Base-by-base conservation (phyloP, 1,284 basidiomycete species). In the Tilletia horrida region DNA sequence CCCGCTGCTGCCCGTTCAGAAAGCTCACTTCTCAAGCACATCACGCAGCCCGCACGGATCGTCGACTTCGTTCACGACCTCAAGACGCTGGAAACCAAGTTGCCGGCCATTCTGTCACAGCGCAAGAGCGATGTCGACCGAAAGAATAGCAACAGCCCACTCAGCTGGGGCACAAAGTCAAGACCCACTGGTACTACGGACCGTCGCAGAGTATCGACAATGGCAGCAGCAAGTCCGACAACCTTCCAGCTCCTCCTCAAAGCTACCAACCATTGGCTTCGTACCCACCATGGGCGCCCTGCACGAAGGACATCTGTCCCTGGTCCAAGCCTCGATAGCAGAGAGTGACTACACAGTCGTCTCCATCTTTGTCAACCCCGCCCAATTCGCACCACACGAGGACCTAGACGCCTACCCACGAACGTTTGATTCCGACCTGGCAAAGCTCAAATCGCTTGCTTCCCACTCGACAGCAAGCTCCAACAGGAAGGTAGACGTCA, bases 231-330 rank as follows among this genome's bases (percentile, higher is more conserved):
- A 27, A 25, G 64, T 48, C n/a, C 29, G 45, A 4, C 29, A 44
- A 18, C n/a, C 50, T 7, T 23, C 50, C 3, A 25, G 23, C 23
- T 23, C 50, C 50, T 52, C 50, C 4, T 52, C 50, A 52, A 25
- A 13, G 43, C 14, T 42, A 31, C 44, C 23, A 8, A 57, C 29
- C 25, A 43, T 98, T 2, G 95, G 95, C 0, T 92, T 92, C 69
- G 92, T 98, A 9, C 88, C 95, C 0, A 98, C 95, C 47, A 98
- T 98, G 96, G 95, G 95, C 29, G 94, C 94, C 0, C 83, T 98
- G 62, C 95, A 98, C 80, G 88, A 91, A 29, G 95, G 96, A 0
- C 95, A 97, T 82, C 84, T 97, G 47, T 88, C 90, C 67, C 88
- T 98, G 42, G 86, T 87, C 29, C 82, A 84, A 44, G 80, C 86